Conservation (phyloP, 306 rosid species). For the Gillenia trifoliata region DNA sequence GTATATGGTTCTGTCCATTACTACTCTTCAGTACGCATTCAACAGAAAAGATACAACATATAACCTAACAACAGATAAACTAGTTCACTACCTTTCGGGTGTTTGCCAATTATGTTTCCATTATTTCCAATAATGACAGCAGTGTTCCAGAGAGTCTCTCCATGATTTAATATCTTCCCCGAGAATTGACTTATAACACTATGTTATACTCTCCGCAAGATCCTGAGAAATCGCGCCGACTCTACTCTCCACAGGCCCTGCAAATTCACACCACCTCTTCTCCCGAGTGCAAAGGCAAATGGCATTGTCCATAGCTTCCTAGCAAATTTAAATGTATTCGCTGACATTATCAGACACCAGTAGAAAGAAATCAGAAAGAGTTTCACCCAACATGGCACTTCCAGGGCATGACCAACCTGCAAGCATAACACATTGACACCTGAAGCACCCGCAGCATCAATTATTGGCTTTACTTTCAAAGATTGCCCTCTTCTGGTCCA, state of each 20-base stretch:
- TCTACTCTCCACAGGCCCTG: conserved; percentile 84
- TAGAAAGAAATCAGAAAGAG: conserved; percentile 7
- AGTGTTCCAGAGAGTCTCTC: conserved; percentile 90
- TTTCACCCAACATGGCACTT: conserved; percentile 24
- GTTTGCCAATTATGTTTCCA: conserved; percentile 83
- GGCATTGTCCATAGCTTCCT: conserved; percentile 98
- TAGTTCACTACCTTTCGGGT: conserved; percentile 62
- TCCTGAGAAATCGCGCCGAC: conserved; percentile 60
- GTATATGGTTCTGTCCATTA: conserved; percentile 72
- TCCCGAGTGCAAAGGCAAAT: conserved; percentile 88
- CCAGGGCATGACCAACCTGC: conserved; percentile 51
- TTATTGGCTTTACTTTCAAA: conserved; percentile 62
- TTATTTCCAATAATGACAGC: conserved; percentile 80
- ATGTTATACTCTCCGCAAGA: conserved; percentile 69
- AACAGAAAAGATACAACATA: conserved; percentile 13
- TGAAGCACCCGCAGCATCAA: conserved; percentile 78
- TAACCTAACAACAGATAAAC: conserved; percentile 12
- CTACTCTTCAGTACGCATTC: conserved; percentile 1
- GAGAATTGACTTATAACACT: conserved; percentile 81
- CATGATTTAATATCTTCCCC: conserved; percentile 83
- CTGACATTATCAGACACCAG: conserved; percentile 6
- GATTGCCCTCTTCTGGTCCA: conserved; percentile 71
- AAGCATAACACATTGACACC: conserved; percentile 90
- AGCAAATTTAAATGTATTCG: conserved; percentile 17
- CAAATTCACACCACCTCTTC: conserved; percentile 96